Conservation (phyloP, 306 rosid species). For the Boehmeria nivea region DNA sequence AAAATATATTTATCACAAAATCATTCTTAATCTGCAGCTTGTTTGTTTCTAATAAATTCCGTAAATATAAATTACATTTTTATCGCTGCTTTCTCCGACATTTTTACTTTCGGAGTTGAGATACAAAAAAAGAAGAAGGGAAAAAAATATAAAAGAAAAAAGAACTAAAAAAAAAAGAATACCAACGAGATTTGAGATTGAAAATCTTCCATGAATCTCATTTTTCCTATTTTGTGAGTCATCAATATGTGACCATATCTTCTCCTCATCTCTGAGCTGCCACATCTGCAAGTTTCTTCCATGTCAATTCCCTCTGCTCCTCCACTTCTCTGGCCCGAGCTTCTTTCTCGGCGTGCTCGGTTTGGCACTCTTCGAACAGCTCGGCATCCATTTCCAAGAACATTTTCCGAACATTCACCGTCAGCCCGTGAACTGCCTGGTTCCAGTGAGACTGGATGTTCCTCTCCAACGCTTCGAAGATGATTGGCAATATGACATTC, state of each 20-base stretch:
- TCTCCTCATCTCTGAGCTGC: slow-evolving; percentile 57
- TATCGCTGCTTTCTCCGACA: slow-evolving; percentile 43
- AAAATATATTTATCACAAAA: slow-evolving; percentile 43
- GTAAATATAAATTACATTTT: slow-evolving; percentile 51
- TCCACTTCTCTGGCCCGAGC: slow-evolving; percentile 52
- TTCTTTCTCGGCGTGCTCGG: slow-evolving; percentile 55
- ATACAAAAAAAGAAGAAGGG: slow-evolving; percentile 25
- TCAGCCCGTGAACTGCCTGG: slow-evolving; percentile 89
- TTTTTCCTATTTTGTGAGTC: too few relatives aligned
- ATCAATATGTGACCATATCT: slow-evolving; percentile 49
- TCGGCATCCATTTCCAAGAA: slow-evolving; percentile 88
- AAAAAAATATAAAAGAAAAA: slow-evolving; percentile 19
- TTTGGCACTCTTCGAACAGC: slow-evolving; percentile 83
- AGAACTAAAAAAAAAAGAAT: slow-evolving; percentile 38
- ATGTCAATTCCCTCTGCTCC: slow-evolving; percentile 58
- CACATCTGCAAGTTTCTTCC: slow-evolving; percentile 82
- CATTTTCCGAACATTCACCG: slow-evolving; percentile 82
- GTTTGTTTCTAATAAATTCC: slow-evolving; percentile 58
- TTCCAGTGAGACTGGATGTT: slow-evolving; percentile 81
- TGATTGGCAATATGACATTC: slow-evolving; percentile 59
- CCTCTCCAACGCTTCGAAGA: slow-evolving; percentile 73
- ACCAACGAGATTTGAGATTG: slow-evolving; percentile 40
- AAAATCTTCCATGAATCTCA: slow-evolving; percentile 35
- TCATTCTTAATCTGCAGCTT: slow-evolving; percentile 56
- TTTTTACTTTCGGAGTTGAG: slow-evolving; percentile 35